Conservation (phyloP, 108 stramenopile genomes). For the Cyclotella cryptica region DNA sequence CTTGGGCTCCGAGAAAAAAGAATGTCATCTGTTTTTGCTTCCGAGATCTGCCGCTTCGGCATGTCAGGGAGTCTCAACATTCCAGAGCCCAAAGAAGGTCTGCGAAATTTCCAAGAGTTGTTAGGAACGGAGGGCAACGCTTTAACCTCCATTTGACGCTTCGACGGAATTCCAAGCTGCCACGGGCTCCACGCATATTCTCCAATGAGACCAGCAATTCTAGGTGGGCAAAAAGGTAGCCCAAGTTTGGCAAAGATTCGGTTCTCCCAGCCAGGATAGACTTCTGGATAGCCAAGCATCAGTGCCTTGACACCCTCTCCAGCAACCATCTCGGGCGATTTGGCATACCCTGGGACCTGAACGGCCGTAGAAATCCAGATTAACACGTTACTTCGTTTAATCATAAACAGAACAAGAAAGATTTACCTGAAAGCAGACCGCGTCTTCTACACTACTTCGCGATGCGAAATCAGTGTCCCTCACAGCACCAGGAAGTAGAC, state of each 20-base stretch:
- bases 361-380: not conserved
- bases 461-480: constrained; percentile 70
- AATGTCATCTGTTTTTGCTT: not conserved
- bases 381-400: not conserved
- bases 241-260: constrained; percentile 66
- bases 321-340: constrained; percentile 66
- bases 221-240: constrained; percentile 68
- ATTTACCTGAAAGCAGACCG: constrained; percentile 68
- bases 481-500: constrained; percentile 86
- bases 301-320: constrained; percentile 73
- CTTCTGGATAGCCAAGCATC: constrained; percentile 76
- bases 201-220: constrained; percentile 67
- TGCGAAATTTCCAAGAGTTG: constrained; percentile 7
- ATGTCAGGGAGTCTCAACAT: constrained; percentile 11
- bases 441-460: constrained; percentile 59
- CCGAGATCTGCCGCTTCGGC: not conserved
- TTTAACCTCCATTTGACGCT: not conserved
- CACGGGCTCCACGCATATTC: constrained; percentile 58
- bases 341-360: constrained; percentile 68
- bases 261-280: constrained; percentile 82
- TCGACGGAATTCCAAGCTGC: constrained; percentile 2
- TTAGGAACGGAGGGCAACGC: not conserved
- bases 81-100: not conserved
- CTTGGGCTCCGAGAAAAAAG: not conserved
- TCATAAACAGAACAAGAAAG: constrained; percentile 46